phyloP scores from a whole-genome alignment of 2,329 filamentous ascomycete genomes.

The Penicillium freii region DNA sequence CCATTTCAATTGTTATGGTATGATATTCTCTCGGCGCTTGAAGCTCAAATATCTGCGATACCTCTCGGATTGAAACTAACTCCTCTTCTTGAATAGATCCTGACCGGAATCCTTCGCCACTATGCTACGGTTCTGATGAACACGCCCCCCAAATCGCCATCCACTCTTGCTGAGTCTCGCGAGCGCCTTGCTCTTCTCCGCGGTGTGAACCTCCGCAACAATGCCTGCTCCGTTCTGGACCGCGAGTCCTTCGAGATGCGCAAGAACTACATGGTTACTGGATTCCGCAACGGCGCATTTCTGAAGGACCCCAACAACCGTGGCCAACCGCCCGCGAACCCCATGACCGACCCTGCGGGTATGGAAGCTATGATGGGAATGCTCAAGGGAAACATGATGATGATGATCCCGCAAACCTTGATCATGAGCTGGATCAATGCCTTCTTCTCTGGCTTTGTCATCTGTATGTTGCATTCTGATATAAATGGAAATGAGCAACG shows the following conservation, averaged over 20 bases:
- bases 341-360: constrained; percentile 88
- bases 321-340: constrained; percentile 86
- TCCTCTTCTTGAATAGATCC: constrained; percentile 54
- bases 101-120: constrained; percentile 93
- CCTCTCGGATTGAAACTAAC: not conserved
- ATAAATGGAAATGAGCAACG: not conserved
- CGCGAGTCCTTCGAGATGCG: constrained; percentile 73
- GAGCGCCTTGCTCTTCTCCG: constrained; percentile 84
- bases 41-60: not conserved
- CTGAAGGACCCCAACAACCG: constrained; percentile 83
- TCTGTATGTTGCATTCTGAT: constrained; percentile 61
- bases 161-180: constrained; percentile 60
- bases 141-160: constrained; percentile 72
- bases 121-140: constrained; percentile 93
- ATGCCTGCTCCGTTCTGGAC: constrained; percentile 78
- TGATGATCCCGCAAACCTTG: constrained; percentile 98
- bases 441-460: constrained; percentile 97
- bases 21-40: not conserved
- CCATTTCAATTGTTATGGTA: constrained; percentile 97
- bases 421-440: constrained; percentile 99
- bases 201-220: constrained; percentile 78
- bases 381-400: constrained; percentile 99
- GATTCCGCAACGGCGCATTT: constrained; percentile 81
- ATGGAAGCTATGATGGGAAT: constrained; percentile 99
- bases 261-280: constrained; percentile 75